A percentile compares a stretch with the other conserved stretches of the same genome.
Evolutionary conservation across 2,329 filamentous ascomycete species (phyloP).

Genomic region (Talaromyces piceae): DNA sequence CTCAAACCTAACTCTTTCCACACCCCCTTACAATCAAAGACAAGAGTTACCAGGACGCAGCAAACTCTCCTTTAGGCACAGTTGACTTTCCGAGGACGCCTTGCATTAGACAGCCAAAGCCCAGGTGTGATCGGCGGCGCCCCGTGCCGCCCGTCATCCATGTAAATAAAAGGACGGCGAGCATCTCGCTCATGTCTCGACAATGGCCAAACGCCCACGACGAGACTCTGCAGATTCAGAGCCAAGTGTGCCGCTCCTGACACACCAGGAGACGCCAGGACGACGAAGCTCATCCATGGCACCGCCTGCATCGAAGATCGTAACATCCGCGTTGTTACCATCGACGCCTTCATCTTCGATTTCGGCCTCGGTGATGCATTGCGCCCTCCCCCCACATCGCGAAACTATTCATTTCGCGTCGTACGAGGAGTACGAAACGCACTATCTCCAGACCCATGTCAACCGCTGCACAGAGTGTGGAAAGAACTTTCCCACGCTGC

Average conservation of each 20-base stretch:
- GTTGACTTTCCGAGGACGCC: not conserved
- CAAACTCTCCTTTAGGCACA: not conserved
- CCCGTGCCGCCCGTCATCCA: not conserved
- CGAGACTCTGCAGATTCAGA: conserved; percentile 21
- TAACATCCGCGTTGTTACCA: conserved; percentile 47
- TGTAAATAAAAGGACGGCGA: not conserved
- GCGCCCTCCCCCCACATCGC: conserved; percentile 72
- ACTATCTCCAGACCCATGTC: conserved; percentile 73
- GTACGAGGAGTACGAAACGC: conserved; percentile 76
- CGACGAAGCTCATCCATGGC: not conserved
- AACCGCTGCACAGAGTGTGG: conserved; percentile 80
- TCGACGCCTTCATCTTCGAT: conserved; percentile 7
- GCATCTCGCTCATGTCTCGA: not conserved
- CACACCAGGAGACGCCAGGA: not conserved
- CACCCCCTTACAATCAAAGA: too few species aligned
- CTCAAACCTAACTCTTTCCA: too few species aligned
- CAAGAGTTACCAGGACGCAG: too few species aligned
- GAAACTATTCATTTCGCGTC: conserved; percentile 62
- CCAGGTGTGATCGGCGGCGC: not conserved
- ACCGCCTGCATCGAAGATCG: conserved; percentile 45
- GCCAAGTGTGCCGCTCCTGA: conserved; percentile 3
- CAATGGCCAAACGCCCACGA: conserved; percentile 56
- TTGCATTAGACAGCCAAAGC: not conserved
- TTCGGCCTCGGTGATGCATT: conserved; percentile 57
- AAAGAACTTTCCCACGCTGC: conserved; percentile 79